Conservation (phyloP, 2,329 filamentous ascomycete genomes). For the Myriosclerotinia scirpicola region DNA sequence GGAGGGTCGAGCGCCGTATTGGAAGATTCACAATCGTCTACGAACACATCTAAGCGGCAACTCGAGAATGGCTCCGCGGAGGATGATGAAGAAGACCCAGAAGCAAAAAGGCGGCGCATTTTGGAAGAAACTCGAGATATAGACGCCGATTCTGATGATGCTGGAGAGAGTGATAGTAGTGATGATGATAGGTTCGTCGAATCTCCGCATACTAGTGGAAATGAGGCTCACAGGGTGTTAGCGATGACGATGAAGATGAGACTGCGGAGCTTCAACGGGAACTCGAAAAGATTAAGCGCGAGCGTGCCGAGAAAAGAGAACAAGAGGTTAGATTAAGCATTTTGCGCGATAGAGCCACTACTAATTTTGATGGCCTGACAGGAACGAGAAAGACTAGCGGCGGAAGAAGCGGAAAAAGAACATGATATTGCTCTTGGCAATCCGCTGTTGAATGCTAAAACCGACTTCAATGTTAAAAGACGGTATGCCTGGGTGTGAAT, state of each 20-base stretch:
- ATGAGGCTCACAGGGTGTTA: slow-evolving; percentile 44
- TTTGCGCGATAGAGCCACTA: background rate
- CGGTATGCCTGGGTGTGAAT: slow-evolving; percentile 41
- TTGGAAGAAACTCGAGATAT: slow-evolving; percentile 85
- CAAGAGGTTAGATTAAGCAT: slow-evolving; percentile 53
- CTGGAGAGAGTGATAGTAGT: slow-evolving; percentile 56
- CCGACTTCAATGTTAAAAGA: slow-evolving; percentile 86
- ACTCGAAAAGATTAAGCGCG: slow-evolving; percentile 88
- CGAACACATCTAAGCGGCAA: slow-evolving; percentile 63
- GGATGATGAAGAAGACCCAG: slow-evolving; percentile 62
- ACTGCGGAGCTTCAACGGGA: slow-evolving; percentile 89
- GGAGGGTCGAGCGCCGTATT: slow-evolving; percentile 53
- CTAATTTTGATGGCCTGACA: slow-evolving; percentile 39
- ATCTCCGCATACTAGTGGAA: background rate
- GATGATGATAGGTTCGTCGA: slow-evolving; percentile 56
- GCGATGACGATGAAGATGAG: slow-evolving; percentile 75
- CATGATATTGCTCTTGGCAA: slow-evolving; percentile 90
- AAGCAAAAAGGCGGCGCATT: slow-evolving; percentile 81
- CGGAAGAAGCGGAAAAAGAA: slow-evolving; percentile 81
- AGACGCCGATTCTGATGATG: slow-evolving; percentile 75
- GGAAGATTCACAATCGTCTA: slow-evolving; percentile 53
- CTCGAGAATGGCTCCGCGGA: slow-evolving; percentile 51
- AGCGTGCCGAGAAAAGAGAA: slow-evolving; percentile 75
- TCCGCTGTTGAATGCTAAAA: slow-evolving; percentile 76
- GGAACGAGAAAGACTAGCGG: slow-evolving; percentile 77